These are phyloP conservation scores for Diplodia corticola DNA, from an alignment of 2,329 filamentous ascomycete genomes.

Conservation along the genomic window DNA sequence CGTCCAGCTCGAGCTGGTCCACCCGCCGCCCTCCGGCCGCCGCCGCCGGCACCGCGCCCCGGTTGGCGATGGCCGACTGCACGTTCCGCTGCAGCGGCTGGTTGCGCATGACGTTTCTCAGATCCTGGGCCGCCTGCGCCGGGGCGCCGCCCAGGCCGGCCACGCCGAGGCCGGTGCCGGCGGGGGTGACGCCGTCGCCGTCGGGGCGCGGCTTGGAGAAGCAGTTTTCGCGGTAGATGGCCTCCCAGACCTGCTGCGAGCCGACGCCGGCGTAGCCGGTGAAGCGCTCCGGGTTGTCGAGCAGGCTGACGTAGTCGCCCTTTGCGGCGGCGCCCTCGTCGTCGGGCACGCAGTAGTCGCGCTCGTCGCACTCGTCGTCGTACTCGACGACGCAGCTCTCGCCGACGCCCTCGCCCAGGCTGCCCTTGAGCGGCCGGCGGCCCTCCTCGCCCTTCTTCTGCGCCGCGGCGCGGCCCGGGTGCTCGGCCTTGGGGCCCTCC, in stretches of 20 bases:
- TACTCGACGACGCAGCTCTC: conserved; percentile 98
- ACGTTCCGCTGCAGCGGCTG: conserved; percentile 64
- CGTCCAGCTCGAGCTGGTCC: conserved; percentile 72
- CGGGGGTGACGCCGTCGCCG: conserved; percentile 28
- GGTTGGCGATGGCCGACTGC: conserved; percentile 52
- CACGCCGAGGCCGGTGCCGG: conserved; percentile 44
- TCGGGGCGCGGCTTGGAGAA: conserved; percentile 60
- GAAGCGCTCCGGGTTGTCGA: conserved; percentile 92
- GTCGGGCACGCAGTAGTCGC: conserved; percentile 95
- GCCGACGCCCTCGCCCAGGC: conserved; percentile 80
- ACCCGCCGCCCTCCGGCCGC: conserved; percentile 51
- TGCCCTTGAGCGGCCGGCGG: conserved; percentile 74
- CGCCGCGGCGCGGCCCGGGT: no score
- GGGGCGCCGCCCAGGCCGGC: conserved; percentile 40
- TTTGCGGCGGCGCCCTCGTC: conserved; percentile 84
- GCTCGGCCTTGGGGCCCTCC: conserved; percentile 84
- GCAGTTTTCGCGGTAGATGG: conserved; percentile 96
- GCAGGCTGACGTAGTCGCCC: conserved; percentile 92
- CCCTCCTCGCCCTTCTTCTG: conserved; percentile 69
- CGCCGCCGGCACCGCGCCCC: conserved; percentile 53
- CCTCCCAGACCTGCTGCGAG: conserved; percentile 89
- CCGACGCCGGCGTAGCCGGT: conserved; percentile 88
- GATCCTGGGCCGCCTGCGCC: conserved; percentile 59
- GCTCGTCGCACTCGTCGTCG: conserved; percentile 93
- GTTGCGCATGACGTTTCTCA: conserved; percentile 60